A percentile compares a stretch with the other conserved stretches of the same genome.
Conservation (phyloP, 2,329 filamentous ascomycete genomes). For the Nemania diffusa region DNA sequence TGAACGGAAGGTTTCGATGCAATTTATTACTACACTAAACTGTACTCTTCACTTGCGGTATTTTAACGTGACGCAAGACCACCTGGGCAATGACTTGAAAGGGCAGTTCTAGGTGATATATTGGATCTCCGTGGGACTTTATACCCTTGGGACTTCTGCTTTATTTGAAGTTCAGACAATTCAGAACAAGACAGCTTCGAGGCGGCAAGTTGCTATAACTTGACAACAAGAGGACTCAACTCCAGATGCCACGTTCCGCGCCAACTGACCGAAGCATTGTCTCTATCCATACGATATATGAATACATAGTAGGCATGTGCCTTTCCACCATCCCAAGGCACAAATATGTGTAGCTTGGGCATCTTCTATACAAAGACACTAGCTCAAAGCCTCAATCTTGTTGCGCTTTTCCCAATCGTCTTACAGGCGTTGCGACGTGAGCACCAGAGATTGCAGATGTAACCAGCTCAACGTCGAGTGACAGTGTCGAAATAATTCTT, state of each 20-base stretch:
- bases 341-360: conserved; percentile 47
- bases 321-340: conserved; percentile 50
- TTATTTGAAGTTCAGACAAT: conserved; percentile 42
- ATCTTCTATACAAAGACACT: conserved; percentile 43
- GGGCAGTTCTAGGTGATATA: conserved; percentile 47
- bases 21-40: no score
- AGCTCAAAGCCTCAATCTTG: conserved; percentile 42
- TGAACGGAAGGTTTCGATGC: no score
- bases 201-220: conserved; percentile 43
- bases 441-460: conserved; percentile 47
- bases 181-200: conserved; percentile 28
- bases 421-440: conserved; percentile 49
- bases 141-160: conserved; percentile 41
- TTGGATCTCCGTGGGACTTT: conserved; percentile 48
- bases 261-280: conserved; percentile 51
- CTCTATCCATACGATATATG: no score
- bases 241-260: conserved; percentile 49
- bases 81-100: conserved; percentile 49
- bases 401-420: conserved; percentile 24
- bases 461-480: conserved; percentile 44
- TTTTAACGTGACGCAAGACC: conserved; percentile 50
- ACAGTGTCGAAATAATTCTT: conserved; percentile 45
- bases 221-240: conserved; percentile 42
- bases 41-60: conserved; percentile 41
- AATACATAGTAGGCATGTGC: no score